Base-by-base conservation (phyloP, 1,284 basidiomycete species). In the Hypsizygus ulmarius region DNA sequence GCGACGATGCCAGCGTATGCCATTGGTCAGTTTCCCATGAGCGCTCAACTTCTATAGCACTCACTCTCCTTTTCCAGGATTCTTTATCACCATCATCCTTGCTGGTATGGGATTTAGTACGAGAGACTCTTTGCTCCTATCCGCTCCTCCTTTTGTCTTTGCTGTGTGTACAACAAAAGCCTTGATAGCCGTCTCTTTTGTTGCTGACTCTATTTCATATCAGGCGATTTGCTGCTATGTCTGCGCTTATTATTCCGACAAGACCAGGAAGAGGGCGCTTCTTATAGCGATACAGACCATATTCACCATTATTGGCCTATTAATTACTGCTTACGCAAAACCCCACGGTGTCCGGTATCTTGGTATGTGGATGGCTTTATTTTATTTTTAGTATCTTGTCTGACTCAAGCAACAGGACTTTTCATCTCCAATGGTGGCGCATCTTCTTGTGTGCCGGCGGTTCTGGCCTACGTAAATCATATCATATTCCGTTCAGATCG, bases 171-270 rank as follows among this genome's bases (percentile, higher is more conserved):
- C 40, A 10, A 34, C 19, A 37, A 18, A 4, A 39, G 21, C 36
- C 8, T 16, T 43, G 18, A 28, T 14, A 14, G 15, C 11, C n/a
- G 18, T 34, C 10, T 15, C 12, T 18, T 15, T 10, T 18, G n/a
- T 0, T 18, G n/a, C n/a, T 21, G 30, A 28, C 25, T 33, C 34
- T 2, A 14, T 19, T 11, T 15, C 16, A 3, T 21, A 7, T 29
- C 47, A 70, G 68, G 62, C 66, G 5, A 55, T 66, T 9, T 64
- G 61, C 34, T 55, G 59, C 39, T 64, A 68, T 33, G 47, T 62
- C 43, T 70, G 72, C 44, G 70, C 71, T 10, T 66, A 60, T 40
- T 48, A 73, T 8, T 70, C 71, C 4, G 72, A 74, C 56, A 64
- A 61, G 50, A 64, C 62, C 15, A 59, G 54, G 19, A 60, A 65